Base-by-base conservation (phyloP, 768 basidiomycete genomes). In the Lentinula raphanica region DNA sequence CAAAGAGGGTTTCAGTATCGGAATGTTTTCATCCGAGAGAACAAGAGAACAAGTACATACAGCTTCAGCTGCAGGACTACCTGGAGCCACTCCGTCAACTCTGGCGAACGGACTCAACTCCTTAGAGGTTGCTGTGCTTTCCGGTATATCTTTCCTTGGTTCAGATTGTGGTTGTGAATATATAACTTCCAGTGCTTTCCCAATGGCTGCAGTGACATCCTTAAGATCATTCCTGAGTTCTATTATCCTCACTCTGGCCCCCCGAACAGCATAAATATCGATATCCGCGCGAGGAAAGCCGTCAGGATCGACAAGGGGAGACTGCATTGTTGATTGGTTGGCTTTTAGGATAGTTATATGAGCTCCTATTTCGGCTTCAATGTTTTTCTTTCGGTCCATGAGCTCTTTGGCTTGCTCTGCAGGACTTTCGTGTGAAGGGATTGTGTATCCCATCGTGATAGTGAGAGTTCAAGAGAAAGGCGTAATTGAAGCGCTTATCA, bases 241-340 rank as follows among this genome's bases (percentile, higher is more conserved):
- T 53, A 90, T 85, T n/a, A 95, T 83, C 50, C 88, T 78, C 29
- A 86, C 80, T 54, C 93, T 80, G 12, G 92, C 90, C 49, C 75
- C 74, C 23, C 92, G 79, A 19, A 95, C 86, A 11, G 87, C 85
- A 67, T 84, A 91, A 17, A 96, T 77, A 63, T 95, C 91, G 60
- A 98, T 81, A 71, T 96, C 89, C 13, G 83, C 84, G 13, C 93
- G 81, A 1, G 95, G 95, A 70, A 92, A 98, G 6, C 96, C 96
- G 54, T 97, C 90, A 0, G 75, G 61, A 67, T 97, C 94, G 48
- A 97, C 82, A 32, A 98, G 82, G 0, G 91, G 85, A 0, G 88
- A 82, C 25, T 82, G 72, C 76, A 93, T 82, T 2, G 80, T 85
- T 31, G 80, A 80, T 40, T 79, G 72, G 65, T 92, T 88, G 50